These are phyloP conservation scores for Phaseolus coccineus DNA, from an alignment of 331 rosid species.

Conservation along the genomic window DNA sequence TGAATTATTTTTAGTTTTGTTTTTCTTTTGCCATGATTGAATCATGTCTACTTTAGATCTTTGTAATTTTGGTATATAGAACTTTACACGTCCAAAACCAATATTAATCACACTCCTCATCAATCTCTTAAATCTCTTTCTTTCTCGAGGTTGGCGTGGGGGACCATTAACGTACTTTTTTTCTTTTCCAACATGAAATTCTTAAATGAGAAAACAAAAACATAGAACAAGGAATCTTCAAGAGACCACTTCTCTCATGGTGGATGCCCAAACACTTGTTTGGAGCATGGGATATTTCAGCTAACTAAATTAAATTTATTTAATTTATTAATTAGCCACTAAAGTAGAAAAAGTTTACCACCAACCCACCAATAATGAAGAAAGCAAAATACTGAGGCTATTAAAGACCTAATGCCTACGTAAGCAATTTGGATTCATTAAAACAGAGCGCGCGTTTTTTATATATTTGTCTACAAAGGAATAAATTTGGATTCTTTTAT, in stretches of 20 bases:
- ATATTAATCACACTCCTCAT: not conserved
- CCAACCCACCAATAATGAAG: constrained; percentile 37
- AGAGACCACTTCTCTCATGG: constrained; percentile 24
- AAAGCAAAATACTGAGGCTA: constrained; percentile 33
- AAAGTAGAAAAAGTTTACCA: constrained; percentile 42
- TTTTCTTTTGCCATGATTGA: constrained; percentile 14
- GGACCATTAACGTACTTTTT: constrained; percentile 43
- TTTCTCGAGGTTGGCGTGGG: constrained; percentile 23
- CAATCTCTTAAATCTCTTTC: not conserved
- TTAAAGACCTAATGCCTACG: constrained; percentile 42
- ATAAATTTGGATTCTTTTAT: not conserved
- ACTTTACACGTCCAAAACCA: constrained; percentile 37
- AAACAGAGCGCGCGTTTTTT: constrained; percentile 5
- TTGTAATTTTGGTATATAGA: not conserved
- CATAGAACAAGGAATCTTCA: constrained; percentile 50
- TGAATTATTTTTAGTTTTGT: not conserved
- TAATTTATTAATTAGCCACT: constrained; percentile 23
- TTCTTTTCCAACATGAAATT: constrained; percentile 39
- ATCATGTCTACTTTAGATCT: constrained; percentile 26
- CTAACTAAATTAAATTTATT: constrained; percentile 6
- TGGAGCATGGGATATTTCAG: constrained; percentile 33
- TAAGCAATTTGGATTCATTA: constrained; percentile 28
- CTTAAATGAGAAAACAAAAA: constrained; percentile 6
- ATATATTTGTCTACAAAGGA: not conserved
- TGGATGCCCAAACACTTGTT: constrained; percentile 40